Evolutionary conservation across 805 yeast genomes (phyloP).

Genomic region (Saccharomycopsis oosterbeekiorum): DNA sequence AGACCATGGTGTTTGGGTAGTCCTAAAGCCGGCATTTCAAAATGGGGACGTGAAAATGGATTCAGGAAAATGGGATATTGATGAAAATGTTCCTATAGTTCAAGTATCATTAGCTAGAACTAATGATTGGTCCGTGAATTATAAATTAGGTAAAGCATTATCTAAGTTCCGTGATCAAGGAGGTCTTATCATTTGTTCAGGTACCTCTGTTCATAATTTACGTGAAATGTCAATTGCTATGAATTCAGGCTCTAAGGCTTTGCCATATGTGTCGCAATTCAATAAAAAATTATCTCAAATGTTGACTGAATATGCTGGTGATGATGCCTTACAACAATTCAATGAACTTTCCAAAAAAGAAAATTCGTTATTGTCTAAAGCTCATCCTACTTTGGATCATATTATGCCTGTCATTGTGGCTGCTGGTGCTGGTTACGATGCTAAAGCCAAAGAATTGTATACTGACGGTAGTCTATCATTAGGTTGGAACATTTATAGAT

Average conservation of each 20-base stretch:
- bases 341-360: conserved; percentile 27
- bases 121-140: conserved; percentile 34
- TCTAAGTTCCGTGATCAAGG: conserved; percentile 41
- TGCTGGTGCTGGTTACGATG: conserved; percentile 39
- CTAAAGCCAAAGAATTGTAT: conserved; percentile 37
- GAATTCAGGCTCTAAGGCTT: conserved; percentile 19
- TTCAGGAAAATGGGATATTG: conserved; percentile 31
- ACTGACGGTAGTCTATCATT: conserved; percentile 35
- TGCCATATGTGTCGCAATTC: conserved; percentile 46
- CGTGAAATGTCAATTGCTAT: conserved; percentile 36
- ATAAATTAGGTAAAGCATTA: conserved; percentile 47
- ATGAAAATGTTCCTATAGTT: conserved; percentile 33
- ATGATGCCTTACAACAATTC: conserved; percentile 29
- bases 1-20: conserved; percentile 83
- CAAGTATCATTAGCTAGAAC: conserved; percentile 41
- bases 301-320: conserved; percentile 25
- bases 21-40: conserved; percentile 57
- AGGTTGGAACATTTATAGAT: conserved; percentile 65
- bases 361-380: conserved; percentile 30
- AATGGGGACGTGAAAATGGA: conserved; percentile 23
- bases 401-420: conserved; percentile 57
- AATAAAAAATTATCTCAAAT: conserved; percentile 34
- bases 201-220: conserved; percentile 74
- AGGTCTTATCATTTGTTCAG: conserved; percentile 52
- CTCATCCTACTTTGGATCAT: conserved; percentile 77